phyloP scores from a whole-genome alignment of 257 asterid genomes.

The Solanum dulcamara region DNA sequence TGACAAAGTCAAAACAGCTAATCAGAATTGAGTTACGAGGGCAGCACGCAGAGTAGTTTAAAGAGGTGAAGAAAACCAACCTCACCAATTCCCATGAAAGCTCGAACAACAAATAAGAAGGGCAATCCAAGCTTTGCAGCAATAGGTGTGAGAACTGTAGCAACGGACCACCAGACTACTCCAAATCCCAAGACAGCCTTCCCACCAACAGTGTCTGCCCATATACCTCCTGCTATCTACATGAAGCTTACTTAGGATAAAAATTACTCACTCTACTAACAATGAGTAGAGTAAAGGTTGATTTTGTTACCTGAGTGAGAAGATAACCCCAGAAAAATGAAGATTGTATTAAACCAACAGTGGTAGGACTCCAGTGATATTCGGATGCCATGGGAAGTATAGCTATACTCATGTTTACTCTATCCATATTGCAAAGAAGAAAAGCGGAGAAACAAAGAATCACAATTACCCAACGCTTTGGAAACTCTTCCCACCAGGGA shows the following conservation, averaged over 20 bases:
- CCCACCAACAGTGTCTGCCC: conserved; percentile 97
- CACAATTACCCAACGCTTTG: conserved; percentile 85
- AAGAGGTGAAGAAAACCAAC: conserved; percentile 23
- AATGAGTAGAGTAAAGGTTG: background rate
- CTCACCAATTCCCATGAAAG: conserved; percentile 95
- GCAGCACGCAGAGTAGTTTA: background rate
- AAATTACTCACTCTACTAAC: background rate
- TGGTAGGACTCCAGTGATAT: conserved; percentile 64
- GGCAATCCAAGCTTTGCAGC: conserved; percentile 85
- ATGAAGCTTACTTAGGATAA: background rate
- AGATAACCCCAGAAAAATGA: conserved; percentile 96
- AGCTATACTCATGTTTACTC: conserved; percentile 96
- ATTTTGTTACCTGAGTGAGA: conserved; percentile 65
- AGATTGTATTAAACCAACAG: conserved; percentile 86
- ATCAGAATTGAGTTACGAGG: background rate
- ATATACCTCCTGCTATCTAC: conserved; percentile 92
- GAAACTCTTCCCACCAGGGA: conserved; percentile 72
- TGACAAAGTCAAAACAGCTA: background rate
- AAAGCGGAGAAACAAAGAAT: conserved; percentile 75
- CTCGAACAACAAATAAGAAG: conserved; percentile 73
- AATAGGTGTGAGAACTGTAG: conserved; percentile 69
- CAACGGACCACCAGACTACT: conserved; percentile 95
- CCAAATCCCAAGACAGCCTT: conserved; percentile 77
- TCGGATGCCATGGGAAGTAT: conserved; percentile 92
- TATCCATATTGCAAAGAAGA: conserved; percentile 86